Conservation (phyloP, 345 rosid genomes). For the Erysimum cheiranthoides region DNA sequence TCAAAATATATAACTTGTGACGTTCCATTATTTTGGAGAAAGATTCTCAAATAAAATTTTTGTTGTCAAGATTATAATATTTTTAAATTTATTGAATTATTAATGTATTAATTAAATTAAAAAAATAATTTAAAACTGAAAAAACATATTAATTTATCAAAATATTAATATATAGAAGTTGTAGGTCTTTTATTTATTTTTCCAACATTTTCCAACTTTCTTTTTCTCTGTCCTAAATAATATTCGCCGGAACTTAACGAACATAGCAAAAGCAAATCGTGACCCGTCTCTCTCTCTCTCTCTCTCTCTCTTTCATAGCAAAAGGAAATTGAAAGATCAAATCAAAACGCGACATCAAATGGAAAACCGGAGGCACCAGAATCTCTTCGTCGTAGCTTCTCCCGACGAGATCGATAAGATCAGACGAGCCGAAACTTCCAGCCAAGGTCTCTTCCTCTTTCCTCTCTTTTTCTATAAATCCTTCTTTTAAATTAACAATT, state of each 20-base stretch:
- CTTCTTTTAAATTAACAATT: neutral
- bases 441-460: conserved; percentile 36
- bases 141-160: too few species aligned
- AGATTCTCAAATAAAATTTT: too few species aligned
- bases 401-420: conserved; percentile 43
- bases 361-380: conserved; percentile 34
- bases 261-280: conserved; percentile 32
- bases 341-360: neutral
- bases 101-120: too few species aligned
- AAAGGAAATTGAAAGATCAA: conserved; percentile 17
- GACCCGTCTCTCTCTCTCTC: conserved; percentile 35
- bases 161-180: too few species aligned
- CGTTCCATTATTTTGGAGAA: too few species aligned
- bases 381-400: conserved; percentile 39
- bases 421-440: conserved; percentile 40
- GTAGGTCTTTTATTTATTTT: too few species aligned
- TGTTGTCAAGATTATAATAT: too few species aligned
- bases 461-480: neutral
- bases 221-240: neutral
- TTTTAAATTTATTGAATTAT: too few species aligned
- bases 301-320: neutral
- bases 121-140: too few species aligned
- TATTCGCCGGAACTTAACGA: neutral
- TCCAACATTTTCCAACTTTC: too few species aligned
- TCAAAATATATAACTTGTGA: too few species aligned